phyloP scores from a whole-genome alignment of 2,329 filamentous ascomycete genomes.

The Dothideomycetes sp. region DNA sequence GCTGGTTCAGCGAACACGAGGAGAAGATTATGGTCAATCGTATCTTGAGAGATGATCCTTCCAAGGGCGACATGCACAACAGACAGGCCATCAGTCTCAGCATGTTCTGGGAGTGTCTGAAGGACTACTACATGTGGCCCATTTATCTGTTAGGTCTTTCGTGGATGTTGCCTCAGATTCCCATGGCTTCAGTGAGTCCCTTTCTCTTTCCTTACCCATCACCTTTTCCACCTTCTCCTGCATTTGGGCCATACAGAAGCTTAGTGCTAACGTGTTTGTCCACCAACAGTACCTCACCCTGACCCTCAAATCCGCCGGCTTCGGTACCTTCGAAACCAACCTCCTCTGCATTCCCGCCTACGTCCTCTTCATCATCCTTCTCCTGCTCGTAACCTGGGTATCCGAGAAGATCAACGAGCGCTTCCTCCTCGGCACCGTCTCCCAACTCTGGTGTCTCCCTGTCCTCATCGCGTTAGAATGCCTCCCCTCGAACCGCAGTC shows the following conservation, averaged over 20 bases:
- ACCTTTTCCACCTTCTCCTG: too few relatives aligned
- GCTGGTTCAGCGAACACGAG: conserved; percentile 58
- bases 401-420: conserved; percentile 41
- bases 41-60: conserved; percentile 44
- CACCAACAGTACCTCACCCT: conserved; percentile 30
- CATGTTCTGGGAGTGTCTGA: conserved; percentile 39
- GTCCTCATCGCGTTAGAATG: conserved; percentile 26
- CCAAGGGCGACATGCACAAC: conserved; percentile 50
- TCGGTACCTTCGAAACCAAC: conserved; percentile 31
- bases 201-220: too few relatives aligned
- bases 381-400: conserved; percentile 37
- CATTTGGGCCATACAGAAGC: too few relatives aligned
- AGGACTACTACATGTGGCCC: conserved; percentile 48
- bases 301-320: conserved; percentile 26
- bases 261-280: too few relatives aligned
- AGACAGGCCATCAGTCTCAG: conserved; percentile 38
- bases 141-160: conserved; percentile 39
- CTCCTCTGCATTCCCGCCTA: conserved; percentile 32
- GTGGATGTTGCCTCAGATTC: conserved; percentile 25
- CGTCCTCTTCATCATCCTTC: conserved; percentile 38
- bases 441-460: conserved; percentile 31
- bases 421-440: conserved; percentile 35
- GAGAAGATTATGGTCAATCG: conserved; percentile 61
- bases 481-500: conserved; percentile 21
- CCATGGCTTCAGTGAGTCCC: background rate